Evolutionary conservation across 2,329 filamentous ascomycete species (phyloP), one percentile per base, ranked within the genome.

Genomic region (Lecanicillium sp.): DNA sequence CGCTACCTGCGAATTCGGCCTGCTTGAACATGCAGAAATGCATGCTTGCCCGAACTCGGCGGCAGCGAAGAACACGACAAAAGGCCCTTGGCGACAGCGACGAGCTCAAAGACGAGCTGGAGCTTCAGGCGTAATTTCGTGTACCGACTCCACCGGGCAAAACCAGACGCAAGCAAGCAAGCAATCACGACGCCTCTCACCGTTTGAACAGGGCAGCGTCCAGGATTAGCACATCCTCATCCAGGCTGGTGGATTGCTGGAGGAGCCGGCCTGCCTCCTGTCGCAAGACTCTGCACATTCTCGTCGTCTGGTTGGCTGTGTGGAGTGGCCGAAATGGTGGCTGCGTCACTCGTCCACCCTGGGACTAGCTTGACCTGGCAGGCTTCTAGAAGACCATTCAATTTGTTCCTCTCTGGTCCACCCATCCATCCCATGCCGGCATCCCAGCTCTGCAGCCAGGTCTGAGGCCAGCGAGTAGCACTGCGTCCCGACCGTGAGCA

Each of bases 381-480:
- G 57, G 58, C 55, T 67, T 67, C 65, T 58, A 59, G 65, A 67
- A 67, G 56, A 21, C 26, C 49, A 54, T 60, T 60, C 56, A 51
- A 39, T 46, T 37, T 10, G 33, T 44, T 26, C 37, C 43, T 15
- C 15, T 36, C 19, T 36, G 35, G 50, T 20, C 50, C 47, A 54
- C 49, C 39, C 39, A 33, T 38, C 40, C 29, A 43, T 41, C 27
- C 21, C 20, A 44, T 27, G 9, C 17, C 17, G 17, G 14, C 26
- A 7, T n/a, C 27, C 21, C 20, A 44, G 35, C 12, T 21, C 17
- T 24, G 14, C 26, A 7, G 43, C 20, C 21, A n/a, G n/a, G n/a
- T n/a, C 44, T 33, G 35, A 24, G n/a, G n/a, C 27, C 44, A 46
- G 27, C 36, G 35, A 39, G 44, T 40, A 17, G 36, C n/a, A 32